Evolutionary conservation across 1,284 basidiomycete genomes (phyloP).

Genomic region (Irpex sp.): DNA sequence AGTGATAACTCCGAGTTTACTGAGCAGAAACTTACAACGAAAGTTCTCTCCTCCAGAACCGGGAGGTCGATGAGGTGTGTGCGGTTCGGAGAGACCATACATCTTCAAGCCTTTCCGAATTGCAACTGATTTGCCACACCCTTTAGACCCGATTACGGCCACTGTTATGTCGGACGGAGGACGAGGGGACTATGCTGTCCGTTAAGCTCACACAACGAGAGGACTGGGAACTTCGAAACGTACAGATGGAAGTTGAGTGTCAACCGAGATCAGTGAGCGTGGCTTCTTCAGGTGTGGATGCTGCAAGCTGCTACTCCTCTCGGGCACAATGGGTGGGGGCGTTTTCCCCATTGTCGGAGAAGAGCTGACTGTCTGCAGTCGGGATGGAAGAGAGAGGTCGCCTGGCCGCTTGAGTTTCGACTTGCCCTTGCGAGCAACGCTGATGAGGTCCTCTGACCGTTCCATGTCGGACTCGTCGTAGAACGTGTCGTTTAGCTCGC

Average conservation of each 20-base stretch:
- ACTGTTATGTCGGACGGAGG: conserved; percentile 42
- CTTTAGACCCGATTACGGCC: conserved; percentile 61
- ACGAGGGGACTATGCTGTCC: conserved; percentile 9
- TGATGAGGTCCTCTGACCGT: conserved; percentile 38
- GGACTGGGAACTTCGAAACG: conserved; percentile 7
- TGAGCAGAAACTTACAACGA: conserved; percentile 21
- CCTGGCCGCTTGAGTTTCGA: conserved; percentile 18
- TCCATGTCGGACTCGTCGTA: conserved; percentile 53
- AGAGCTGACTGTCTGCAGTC: conserved; percentile 11
- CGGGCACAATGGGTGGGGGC: conserved; percentile 27
- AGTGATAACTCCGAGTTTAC: background rate
- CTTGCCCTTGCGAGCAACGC: conserved; percentile 24
- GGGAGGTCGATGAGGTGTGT: conserved; percentile 24
- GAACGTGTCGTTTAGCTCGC: conserved; percentile 36
- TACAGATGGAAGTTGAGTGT: conserved; percentile 25
- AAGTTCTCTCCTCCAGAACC: conserved; percentile 14
- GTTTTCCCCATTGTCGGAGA: conserved; percentile 21
- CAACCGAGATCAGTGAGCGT: conserved; percentile 27
- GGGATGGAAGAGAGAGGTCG: conserved; percentile 15
- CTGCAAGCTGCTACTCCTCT: conserved; percentile 34
- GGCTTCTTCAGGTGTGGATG: conserved; percentile 20
- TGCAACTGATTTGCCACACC: conserved; percentile 70
- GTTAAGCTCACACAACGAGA: background rate
- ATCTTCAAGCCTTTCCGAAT: conserved; percentile 65
- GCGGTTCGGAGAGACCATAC: conserved; percentile 48